These are phyloP conservation scores for Sarcomyxa edulis DNA, from an alignment of 768 basidiomycete species.

Conservation along the genomic window DNA sequence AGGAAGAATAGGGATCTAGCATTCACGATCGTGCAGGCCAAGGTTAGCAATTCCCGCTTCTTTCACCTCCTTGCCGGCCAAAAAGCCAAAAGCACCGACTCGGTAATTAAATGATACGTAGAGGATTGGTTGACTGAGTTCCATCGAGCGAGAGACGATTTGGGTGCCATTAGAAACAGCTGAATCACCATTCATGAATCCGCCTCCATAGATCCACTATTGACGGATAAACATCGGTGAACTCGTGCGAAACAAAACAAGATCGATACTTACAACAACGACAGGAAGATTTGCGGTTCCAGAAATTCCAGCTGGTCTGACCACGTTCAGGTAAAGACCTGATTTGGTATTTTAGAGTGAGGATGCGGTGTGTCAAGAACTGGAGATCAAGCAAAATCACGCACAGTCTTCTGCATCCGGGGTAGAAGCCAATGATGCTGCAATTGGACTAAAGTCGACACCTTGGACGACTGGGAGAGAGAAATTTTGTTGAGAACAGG, in stretches of 20 bases:
- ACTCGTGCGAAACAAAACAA: not conserved
- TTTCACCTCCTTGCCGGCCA: slow-evolving; percentile 33
- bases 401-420: no score
- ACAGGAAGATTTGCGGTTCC: slow-evolving; percentile 34
- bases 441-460: no score
- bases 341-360: no score
- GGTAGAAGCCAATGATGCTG: no score
- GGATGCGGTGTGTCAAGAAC: no score
- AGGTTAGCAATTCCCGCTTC: slow-evolving; percentile 37
- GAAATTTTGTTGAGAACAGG: no score
- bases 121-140: slow-evolving; percentile 3
- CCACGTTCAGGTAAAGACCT: slow-evolving; percentile 40
- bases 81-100: slow-evolving; percentile 30
- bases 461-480: no score
- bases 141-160: slow-evolving; percentile 3
- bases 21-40: slow-evolving; percentile 44
- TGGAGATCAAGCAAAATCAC: no score
- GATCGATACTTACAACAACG: slow-evolving; percentile 23
- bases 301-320: slow-evolving; percentile 26
- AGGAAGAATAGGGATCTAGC: no score
- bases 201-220: slow-evolving; percentile 6
- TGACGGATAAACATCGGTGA: not conserved
- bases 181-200: not conserved
- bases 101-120: slow-evolving; percentile 6
- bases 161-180: slow-evolving; percentile 1